Evolutionary conservation across 2,329 filamentous ascomycete species (phyloP).

Genomic region (Nemania bipapillata): DNA sequence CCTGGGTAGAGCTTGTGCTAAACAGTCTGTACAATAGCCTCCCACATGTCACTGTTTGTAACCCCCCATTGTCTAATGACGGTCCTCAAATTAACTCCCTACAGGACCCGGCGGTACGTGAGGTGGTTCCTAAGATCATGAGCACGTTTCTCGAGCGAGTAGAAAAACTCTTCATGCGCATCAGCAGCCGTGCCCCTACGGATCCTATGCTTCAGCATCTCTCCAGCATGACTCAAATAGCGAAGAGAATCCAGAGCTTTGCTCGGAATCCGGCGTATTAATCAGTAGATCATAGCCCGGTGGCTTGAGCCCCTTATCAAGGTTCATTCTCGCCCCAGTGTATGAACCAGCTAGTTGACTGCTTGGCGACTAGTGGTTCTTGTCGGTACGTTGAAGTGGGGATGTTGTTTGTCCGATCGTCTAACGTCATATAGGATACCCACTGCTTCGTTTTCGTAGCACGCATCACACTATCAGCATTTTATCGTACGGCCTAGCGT

Average conservation of each 20-base stretch:
- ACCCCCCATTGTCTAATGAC: slow-evolving; percentile 23
- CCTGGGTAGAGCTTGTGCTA: slow-evolving; percentile 71
- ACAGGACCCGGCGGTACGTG: slow-evolving; percentile 65
- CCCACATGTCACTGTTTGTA: slow-evolving; percentile 61
- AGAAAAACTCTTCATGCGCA: slow-evolving; percentile 64
- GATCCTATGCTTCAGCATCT: slow-evolving; percentile 63
- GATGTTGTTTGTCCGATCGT: not conserved
- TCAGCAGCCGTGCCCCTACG: slow-evolving; percentile 60
- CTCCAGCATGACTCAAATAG: slow-evolving; percentile 56
- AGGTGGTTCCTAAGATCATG: slow-evolving; percentile 68
- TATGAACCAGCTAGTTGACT: slow-evolving; percentile 8
- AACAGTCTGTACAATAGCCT: slow-evolving; percentile 62
- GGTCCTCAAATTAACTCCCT: slow-evolving; percentile 46
- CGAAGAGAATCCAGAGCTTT: slow-evolving; percentile 44
- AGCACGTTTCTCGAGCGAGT: slow-evolving; percentile 63
- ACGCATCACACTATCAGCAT: slow-evolving; percentile 15
- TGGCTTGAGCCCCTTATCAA: slow-evolving; percentile 1
- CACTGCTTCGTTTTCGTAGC: slow-evolving; percentile 20
- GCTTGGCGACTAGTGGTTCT: slow-evolving; percentile 8
- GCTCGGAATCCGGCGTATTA: slow-evolving; percentile 44
- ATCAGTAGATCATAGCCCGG: not conserved
- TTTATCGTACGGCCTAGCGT: slow-evolving; percentile 11
- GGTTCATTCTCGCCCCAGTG: not conserved
- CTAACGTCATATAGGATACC: slow-evolving; percentile 23
- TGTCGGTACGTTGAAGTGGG: slow-evolving; percentile 22